phyloP scores from a whole-genome alignment of 129 eudicot genomes.

The Ambrosia trifida region DNA sequence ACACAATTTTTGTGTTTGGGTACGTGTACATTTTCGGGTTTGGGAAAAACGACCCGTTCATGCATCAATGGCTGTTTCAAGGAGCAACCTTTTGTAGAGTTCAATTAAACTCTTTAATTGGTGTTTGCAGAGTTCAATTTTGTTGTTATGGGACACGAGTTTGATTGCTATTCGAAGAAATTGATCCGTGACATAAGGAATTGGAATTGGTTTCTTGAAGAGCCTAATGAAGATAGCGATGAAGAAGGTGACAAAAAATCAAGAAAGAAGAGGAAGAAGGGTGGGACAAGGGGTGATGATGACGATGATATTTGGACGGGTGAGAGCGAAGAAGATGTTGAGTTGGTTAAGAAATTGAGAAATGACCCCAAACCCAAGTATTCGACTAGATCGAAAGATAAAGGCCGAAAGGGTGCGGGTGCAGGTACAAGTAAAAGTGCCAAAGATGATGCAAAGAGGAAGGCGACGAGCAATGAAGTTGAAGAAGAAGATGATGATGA shows the following conservation, averaged over 20 bases:
- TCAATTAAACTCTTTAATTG: conserved; percentile 9
- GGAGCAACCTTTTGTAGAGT: too few relatives aligned
- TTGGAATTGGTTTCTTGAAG: conserved; percentile 87
- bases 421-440: conserved; percentile 19
- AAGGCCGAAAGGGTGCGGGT: conserved; percentile 27
- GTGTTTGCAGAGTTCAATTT: conserved; percentile 65
- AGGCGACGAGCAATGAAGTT: conserved; percentile 36
- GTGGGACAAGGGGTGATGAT: conserved; percentile 30
- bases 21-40: too few relatives aligned
- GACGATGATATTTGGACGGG: conserved; percentile 77
- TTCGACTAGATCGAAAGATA: conserved; percentile 62
- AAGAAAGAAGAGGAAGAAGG: conserved; percentile 61
- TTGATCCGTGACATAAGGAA: conserved; percentile 50
- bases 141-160: conserved; percentile 80
- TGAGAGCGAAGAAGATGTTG: conserved; percentile 73
- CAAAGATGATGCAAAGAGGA: conserved; percentile 1
- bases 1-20: too few relatives aligned
- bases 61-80: too few relatives aligned
- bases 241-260: conserved; percentile 56
- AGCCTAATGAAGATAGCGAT: conserved; percentile 40
- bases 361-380: conserved; percentile 55
- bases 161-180: conserved; percentile 64
- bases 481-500: conserved; percentile 42
- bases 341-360: conserved; percentile 37
- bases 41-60: too few relatives aligned